Conservation (phyloP, 805 yeast species). For the Yarrowia sp. region DNA sequence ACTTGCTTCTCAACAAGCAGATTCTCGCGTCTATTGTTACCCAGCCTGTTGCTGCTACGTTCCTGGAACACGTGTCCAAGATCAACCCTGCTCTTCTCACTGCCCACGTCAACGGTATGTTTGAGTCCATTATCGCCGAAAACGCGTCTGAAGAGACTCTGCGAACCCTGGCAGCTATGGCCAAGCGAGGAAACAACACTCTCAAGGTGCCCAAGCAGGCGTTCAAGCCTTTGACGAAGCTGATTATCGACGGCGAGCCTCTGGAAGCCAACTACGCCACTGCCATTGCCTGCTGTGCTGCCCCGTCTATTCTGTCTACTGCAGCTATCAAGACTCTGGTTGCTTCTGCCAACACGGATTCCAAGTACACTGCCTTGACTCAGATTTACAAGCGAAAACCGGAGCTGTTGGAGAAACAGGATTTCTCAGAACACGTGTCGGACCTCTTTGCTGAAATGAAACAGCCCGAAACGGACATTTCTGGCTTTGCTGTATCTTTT, state of each 20-base stretch:
- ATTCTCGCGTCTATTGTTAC: conserved; percentile 55
- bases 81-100: conserved; percentile 63
- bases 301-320: background rate
- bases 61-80: conserved; percentile 57
- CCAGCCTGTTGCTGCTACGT: conserved; percentile 47
- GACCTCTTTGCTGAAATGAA: background rate
- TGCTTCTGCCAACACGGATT: background rate
- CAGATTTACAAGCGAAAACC: conserved; percentile 21
- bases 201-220: conserved; percentile 3
- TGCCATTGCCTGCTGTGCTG: conserved; percentile 20
- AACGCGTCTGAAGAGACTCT: conserved; percentile 24
- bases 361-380: background rate
- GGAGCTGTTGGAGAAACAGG: background rate
- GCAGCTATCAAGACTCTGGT: background rate
- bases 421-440: background rate
- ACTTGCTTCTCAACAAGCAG: conserved; percentile 60
- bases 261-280: conserved; percentile 21
- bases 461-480: background rate
- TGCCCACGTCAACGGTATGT: conserved; percentile 52
- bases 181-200: conserved; percentile 1
- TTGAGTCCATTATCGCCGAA: conserved; percentile 40
- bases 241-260: background rate
- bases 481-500: background rate
- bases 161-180: conserved; percentile 5
- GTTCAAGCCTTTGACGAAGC: background rate